Evolutionary conservation across 75 land plant species (phyloP), one percentile per base, ranked within the genome.

Genomic region (Sequoiadendron giganteum): DNA sequence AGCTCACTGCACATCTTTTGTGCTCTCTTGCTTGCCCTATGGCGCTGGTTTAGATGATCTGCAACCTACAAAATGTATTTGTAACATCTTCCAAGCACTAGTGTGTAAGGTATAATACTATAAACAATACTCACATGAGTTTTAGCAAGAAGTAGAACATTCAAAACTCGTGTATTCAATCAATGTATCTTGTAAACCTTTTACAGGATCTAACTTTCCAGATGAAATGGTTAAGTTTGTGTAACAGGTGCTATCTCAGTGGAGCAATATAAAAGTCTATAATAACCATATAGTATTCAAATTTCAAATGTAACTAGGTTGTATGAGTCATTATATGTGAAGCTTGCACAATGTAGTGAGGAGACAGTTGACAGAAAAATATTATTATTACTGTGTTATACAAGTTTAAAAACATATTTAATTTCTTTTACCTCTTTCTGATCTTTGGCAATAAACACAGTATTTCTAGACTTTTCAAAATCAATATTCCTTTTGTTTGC

Each of bases 21-120:
- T 81, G 89, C 89, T 55, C 88, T 86, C 75, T 88, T 88, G 85
- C 89, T 88, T 54, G 75, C 75, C 43, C 89, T 88, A 6, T 88
- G 88, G 43, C 85, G 85, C 48, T 88, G 88, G 56, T 88, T 88
- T 39, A 88, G 88, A 68, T 88, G 89, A 7, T 88, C 75, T 86
- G 88, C 89, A 19, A 88, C 88, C 89, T 88, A 65, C 45, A 58
- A 86, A 38, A 88, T 73, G 34, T 39, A 73, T 73, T 73, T 45
- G 48, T 25, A 28, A 25, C 48, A 45, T 25, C n/a, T 81, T 25
- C 28, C 45, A 13, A 25, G n/a, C 10, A 81, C 30, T 28, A 45
- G 45, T 28, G 2, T 28, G 21, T 21, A 81, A 80, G 48, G 83
- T 11, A 28, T 39, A 48, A 48, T 8, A 48, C 49, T 10, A 48